Conservation (phyloP, 306 rosid species). For the Cucurbita argyrosperma region DNA sequence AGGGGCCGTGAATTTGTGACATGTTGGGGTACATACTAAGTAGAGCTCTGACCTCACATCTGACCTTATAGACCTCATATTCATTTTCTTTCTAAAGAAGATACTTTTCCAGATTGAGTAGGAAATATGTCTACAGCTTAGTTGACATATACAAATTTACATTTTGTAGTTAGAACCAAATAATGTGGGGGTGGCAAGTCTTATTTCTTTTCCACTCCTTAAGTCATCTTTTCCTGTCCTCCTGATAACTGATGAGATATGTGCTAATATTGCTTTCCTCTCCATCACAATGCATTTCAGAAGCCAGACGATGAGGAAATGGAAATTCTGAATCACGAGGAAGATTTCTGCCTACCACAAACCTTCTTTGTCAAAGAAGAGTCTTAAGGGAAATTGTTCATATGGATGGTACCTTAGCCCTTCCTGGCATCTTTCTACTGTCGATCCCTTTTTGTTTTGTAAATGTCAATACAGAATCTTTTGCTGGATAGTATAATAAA, state of each 20-base stretch:
- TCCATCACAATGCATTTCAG: constrained; percentile 20
- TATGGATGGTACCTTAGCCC: neutral
- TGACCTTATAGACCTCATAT: neutral
- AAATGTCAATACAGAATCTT: constrained; percentile 1
- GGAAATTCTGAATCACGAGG: constrained; percentile 62
- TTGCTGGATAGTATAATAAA: neutral
- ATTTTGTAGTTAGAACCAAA: neutral
- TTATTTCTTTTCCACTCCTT: neutral
- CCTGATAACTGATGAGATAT: neutral
- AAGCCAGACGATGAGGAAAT: constrained; percentile 82
- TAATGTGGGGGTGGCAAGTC: neutral
- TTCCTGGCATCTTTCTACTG: neutral
- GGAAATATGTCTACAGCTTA: neutral
- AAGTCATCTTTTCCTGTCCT: neutral
- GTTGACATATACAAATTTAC: neutral
- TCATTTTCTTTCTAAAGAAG: neutral
- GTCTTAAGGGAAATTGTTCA: constrained; percentile 13
- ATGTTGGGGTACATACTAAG: neutral
- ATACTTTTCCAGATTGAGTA: neutral
- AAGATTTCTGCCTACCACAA: constrained; percentile 77
- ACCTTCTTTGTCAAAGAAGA: constrained; percentile 74
- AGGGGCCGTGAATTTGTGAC: neutral
- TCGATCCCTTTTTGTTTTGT: constrained; percentile 12
- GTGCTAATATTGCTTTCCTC: constrained; percentile 4
- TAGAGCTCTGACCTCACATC: too few species aligned